Conservation (phyloP, 2,329 filamentous ascomycete species). For the Chaetomiaceae sp. region DNA sequence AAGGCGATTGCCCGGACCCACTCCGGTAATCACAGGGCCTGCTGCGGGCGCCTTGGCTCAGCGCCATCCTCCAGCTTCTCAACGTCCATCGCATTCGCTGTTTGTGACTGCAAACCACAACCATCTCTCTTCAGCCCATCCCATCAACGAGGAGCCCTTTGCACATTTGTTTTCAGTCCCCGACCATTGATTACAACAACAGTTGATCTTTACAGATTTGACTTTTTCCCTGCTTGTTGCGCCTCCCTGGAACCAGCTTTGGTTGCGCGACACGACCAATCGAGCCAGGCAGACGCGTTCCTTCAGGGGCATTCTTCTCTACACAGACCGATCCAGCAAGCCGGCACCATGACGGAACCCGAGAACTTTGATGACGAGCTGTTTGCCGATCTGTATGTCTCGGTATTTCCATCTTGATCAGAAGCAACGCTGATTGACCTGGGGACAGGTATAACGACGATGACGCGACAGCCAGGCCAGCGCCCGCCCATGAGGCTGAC, state of each 20-base stretch:
- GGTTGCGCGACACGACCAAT: no score
- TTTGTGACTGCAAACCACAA: not conserved
- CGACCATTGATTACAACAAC: no score
- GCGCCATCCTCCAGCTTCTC: conserved; percentile 4
- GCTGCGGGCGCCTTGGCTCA: no score
- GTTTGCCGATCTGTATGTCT: conserved; percentile 78
- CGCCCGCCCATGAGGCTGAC: conserved; percentile 27
- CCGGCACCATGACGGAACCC: conserved; percentile 61
- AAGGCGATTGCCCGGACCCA: conserved; percentile 7
- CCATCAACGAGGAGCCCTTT: not conserved
- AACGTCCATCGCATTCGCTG: not conserved
- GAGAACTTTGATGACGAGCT: conserved; percentile 83
- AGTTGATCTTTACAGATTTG: no score
- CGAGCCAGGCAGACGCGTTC: no score
- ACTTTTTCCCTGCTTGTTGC: no score
- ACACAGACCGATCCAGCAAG: not conserved
- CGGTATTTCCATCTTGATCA: not conserved
- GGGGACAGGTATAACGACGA: conserved; percentile 58
- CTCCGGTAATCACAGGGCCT: conserved; percentile 11
- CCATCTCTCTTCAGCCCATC: not conserved
- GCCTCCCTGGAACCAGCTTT: no score
- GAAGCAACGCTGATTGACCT: conserved; percentile 16
- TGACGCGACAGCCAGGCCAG: conserved; percentile 39
- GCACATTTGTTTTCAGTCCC: no score
- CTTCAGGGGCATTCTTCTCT: no score